phyloP scores from a whole-genome alignment of 495 filamentous ascomycete genomes.

The Pseudotulostoma volvatum region DNA sequence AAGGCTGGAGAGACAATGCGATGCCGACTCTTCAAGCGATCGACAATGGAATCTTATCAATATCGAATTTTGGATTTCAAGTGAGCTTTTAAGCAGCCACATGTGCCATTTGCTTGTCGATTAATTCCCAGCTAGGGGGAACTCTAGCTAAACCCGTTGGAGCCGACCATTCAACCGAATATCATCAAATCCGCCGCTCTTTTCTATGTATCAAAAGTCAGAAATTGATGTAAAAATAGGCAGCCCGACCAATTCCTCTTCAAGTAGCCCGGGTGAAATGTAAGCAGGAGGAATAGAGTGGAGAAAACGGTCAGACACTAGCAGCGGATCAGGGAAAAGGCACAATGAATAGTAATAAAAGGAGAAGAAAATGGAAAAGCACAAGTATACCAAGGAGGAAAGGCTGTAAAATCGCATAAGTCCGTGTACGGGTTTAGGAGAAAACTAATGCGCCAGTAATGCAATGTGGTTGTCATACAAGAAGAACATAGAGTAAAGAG shows the following conservation, averaged over 20 bases:
- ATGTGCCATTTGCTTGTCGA: slow-evolving; percentile 8
- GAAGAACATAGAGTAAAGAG: slow-evolving; percentile 1
- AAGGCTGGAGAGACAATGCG: too few relatives aligned
- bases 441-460: slow-evolving; percentile 5
- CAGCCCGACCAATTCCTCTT: too few relatives aligned
- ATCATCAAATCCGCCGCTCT: slow-evolving; percentile 19
- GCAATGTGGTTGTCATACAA: slow-evolving; percentile 6
- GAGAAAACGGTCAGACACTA: slow-evolving; percentile 7
- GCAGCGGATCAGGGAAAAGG: background rate
- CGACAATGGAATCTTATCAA: too few relatives aligned
- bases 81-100: background rate
- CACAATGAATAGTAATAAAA: too few relatives aligned
- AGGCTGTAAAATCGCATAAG: too few relatives aligned
- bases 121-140: slow-evolving; percentile 20
- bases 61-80: too few relatives aligned
- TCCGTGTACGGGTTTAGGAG: too few relatives aligned
- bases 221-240: slow-evolving; percentile 17
- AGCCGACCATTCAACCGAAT: slow-evolving; percentile 19
- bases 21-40: too few relatives aligned
- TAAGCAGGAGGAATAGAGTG: slow-evolving; percentile 17
- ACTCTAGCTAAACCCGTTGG: slow-evolving; percentile 19
- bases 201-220: slow-evolving; percentile 29
- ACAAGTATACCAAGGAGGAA: background rate
- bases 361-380: slow-evolving; percentile 8
- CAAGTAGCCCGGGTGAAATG: too few relatives aligned